Evolutionary conservation across 129 eudicot genomes (phyloP).

Genomic region (Flaveria ramosissima): DNA sequence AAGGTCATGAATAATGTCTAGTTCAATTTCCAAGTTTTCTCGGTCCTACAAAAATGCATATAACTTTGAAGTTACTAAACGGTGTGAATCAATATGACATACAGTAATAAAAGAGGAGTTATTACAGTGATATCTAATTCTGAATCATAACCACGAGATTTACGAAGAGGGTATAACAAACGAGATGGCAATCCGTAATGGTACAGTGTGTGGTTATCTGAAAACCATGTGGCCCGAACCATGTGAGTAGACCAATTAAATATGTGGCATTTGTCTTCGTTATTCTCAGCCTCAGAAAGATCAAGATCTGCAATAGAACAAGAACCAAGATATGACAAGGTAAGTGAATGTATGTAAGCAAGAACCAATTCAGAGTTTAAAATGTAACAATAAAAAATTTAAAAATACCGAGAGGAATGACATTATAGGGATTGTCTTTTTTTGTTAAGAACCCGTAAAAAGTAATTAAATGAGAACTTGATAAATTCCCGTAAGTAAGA

Average conservation of each 20-base stretch:
- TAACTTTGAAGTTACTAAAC: background rate
- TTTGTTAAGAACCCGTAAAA: slow-evolving; percentile 85
- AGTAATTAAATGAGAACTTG: slow-evolving; percentile 70
- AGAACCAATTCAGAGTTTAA: background rate
- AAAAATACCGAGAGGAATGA: slow-evolving; percentile 74
- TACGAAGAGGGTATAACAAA: slow-evolving; percentile 59
- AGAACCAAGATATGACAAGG: slow-evolving; percentile 12
- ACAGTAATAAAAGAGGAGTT: slow-evolving; percentile 5
- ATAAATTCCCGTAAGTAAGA: slow-evolving; percentile 77
- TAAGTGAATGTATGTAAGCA: slow-evolving; percentile 6
- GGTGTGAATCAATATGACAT: background rate
- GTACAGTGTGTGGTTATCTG: slow-evolving; percentile 61
- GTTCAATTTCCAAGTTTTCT: slow-evolving; percentile 63
- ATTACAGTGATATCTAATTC: slow-evolving; percentile 50
- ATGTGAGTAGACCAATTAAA: slow-evolving; percentile 69
- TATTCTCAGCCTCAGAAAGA: slow-evolving; percentile 44
- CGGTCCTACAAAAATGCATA: slow-evolving; percentile 42
- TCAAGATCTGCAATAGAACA: slow-evolving; percentile 53
- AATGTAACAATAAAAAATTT: background rate
- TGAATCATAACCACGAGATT: slow-evolving; percentile 36
- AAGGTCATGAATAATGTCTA: slow-evolving; percentile 63
- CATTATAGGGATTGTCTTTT: slow-evolving; percentile 72
- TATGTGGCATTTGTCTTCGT: slow-evolving; percentile 27
- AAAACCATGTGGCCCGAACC: slow-evolving; percentile 92
- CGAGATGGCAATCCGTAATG: slow-evolving; percentile 82